A percentile compares a stretch with the other conserved stretches of the same genome.
Evolutionary conservation across 441 rosid genomes (phyloP).

Genomic region (Pelargonium cotyledonis): DNA sequence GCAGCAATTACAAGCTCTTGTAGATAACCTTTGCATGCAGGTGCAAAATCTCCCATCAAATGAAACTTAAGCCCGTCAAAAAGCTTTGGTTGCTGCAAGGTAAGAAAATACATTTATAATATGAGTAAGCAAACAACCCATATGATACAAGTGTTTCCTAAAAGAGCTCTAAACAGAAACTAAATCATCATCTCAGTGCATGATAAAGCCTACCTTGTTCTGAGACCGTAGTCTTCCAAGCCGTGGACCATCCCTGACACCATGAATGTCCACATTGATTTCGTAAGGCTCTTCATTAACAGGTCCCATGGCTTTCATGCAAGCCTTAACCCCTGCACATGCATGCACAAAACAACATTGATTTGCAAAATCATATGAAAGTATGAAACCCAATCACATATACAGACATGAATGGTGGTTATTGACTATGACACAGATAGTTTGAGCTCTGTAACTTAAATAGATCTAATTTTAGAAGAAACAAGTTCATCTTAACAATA

Average conservation of each 20-base stretch:
- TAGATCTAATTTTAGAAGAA: neutral
- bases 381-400: neutral
- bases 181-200: neutral
- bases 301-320: conserved; percentile 42
- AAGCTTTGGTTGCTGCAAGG: conserved; percentile 60
- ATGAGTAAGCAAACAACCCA: neutral
- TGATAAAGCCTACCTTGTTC: conserved; percentile 42
- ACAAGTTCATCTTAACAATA: neutral
- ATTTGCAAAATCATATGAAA: neutral
- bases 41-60: neutral
- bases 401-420: conserved; percentile 10
- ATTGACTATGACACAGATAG: neutral
- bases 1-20: conserved; percentile 3
- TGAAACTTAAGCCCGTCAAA: conserved; percentile 39
- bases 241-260: conserved; percentile 63
- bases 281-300: conserved; percentile 70
- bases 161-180: neutral
- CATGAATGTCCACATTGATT: conserved; percentile 57
- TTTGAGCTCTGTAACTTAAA: neutral
- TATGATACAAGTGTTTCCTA: neutral
- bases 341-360: conserved; percentile 3
- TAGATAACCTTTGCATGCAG: neutral
- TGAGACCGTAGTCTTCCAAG: conserved; percentile 62
- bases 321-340: conserved; percentile 65
- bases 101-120: conserved; percentile 4